These are phyloP conservation scores for Colletotrichum sp. DNA, from an alignment of 2,329 filamentous ascomycete genomes.

Conservation along the genomic window DNA sequence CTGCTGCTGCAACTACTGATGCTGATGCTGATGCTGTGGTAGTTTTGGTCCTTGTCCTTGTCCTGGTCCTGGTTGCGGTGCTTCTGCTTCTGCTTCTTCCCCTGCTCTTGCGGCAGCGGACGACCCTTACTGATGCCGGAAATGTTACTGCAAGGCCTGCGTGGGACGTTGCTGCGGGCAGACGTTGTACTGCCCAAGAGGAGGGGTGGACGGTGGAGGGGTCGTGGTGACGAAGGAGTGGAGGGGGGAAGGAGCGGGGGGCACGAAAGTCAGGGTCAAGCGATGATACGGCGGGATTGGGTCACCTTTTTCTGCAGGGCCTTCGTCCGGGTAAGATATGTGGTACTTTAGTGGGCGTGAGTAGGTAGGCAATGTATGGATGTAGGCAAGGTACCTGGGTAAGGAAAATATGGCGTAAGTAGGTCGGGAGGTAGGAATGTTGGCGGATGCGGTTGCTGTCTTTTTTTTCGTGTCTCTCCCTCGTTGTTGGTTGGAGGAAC, in stretches of 20 bases:
- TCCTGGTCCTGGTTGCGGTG: neutral
- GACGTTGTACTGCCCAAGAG: neutral
- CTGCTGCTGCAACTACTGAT: neutral
- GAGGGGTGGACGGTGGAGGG: conserved; percentile 6
- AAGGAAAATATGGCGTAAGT: neutral
- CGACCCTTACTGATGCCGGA: neutral
- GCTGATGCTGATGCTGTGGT: neutral
- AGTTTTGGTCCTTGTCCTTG: neutral
- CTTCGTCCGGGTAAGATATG: neutral
- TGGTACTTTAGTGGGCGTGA: neutral
- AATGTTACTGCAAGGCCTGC: neutral
- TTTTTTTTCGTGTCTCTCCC: neutral
- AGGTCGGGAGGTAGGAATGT: neutral
- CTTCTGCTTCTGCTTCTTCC: neutral
- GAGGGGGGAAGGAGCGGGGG: conserved; percentile 2
- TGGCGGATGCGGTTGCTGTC: neutral
- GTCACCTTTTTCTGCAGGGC: conserved; percentile 11
- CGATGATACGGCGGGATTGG: conserved; percentile 10
- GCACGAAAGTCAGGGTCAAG: conserved; percentile 13
- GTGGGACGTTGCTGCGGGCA: neutral
- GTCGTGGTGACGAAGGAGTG: neutral
- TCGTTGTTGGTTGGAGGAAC: neutral
- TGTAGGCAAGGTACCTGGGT: neutral
- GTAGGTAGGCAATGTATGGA: neutral
- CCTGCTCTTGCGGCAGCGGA: neutral